phyloP scores from a whole-genome alignment of 106 monocot genomes.

The Dendrobium nobile region DNA sequence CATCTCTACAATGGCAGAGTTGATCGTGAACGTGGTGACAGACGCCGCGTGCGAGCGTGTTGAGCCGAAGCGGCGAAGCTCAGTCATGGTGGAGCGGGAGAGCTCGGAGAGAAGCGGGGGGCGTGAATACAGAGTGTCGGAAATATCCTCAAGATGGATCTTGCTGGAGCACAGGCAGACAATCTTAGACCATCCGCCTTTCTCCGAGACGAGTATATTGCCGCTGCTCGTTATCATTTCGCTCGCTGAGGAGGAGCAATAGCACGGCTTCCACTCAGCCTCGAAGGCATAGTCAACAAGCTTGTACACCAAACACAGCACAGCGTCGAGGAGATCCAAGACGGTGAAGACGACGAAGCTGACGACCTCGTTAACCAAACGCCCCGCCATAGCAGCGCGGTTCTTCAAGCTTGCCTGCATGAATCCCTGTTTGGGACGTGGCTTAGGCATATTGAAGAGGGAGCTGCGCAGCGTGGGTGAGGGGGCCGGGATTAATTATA shows the following conservation, averaged over 20 bases:
- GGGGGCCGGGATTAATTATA: not conserved
- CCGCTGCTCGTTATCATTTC: slow-evolving; percentile 33
- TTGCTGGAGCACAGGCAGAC: slow-evolving; percentile 42
- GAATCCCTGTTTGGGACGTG: not conserved
- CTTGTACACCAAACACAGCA: slow-evolving; percentile 82
- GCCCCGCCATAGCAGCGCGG: slow-evolving; percentile 10
- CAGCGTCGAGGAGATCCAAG: slow-evolving; percentile 66
- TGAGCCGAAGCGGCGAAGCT: slow-evolving; percentile 30
- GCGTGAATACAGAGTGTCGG: slow-evolving; percentile 67
- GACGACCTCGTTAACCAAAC: slow-evolving; percentile 40
- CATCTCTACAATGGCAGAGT: slow-evolving; percentile 74
- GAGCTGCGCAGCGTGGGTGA: no score
- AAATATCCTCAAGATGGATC: slow-evolving; percentile 67
- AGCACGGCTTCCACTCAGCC: slow-evolving; percentile 78
- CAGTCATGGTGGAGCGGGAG: slow-evolving; percentile 25
- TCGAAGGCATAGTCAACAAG: slow-evolving; percentile 58
- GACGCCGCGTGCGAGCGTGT: not conserved
- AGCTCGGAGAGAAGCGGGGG: slow-evolving; percentile 42
- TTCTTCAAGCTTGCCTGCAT: not conserved
- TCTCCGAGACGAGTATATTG: slow-evolving; percentile 34
- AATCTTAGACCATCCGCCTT: slow-evolving; percentile 45
- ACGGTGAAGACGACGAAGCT: slow-evolving; percentile 53
- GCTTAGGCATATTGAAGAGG: no score
- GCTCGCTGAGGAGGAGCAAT: slow-evolving; percentile 62
- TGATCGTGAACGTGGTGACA: slow-evolving; percentile 46